These are phyloP conservation scores for Daldinia decipiens DNA, from an alignment of 495 filamentous ascomycete genomes.

Conservation along the genomic window DNA sequence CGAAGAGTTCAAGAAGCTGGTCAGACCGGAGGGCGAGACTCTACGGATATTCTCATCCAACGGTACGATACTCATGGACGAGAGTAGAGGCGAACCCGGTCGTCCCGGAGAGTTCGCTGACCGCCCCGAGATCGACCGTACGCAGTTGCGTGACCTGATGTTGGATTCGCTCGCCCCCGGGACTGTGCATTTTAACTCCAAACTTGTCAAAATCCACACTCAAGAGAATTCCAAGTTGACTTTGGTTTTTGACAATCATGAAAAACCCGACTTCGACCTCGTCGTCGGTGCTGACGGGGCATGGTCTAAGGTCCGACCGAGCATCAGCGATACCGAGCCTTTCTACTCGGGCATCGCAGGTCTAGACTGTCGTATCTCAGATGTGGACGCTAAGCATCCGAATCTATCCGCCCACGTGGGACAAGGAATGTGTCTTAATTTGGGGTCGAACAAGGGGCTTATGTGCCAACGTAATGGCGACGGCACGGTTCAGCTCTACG, in stretches of 20 bases:
- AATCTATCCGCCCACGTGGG: not conserved
- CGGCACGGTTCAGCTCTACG: slow-evolving; percentile 1
- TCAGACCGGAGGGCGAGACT: not conserved
- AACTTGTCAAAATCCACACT: not conserved
- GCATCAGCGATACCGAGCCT: slow-evolving; percentile 1
- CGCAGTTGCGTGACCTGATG: not conserved
- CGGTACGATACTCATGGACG: not conserved
- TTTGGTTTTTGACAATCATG: not conserved
- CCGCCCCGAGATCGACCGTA: not conserved
- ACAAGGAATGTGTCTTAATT: slow-evolving; percentile 5
- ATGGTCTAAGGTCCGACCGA: not conserved
- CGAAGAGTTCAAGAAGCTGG: not conserved
- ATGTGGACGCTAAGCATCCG: not conserved
- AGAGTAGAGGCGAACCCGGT: slow-evolving; percentile 1
- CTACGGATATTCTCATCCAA: not conserved
- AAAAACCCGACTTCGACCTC: not conserved
- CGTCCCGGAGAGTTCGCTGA: slow-evolving; percentile 1
- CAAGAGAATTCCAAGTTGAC: not conserved
- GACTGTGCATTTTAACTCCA: not conserved
- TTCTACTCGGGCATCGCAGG: slow-evolving; percentile 3
- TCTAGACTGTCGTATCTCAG: not conserved
- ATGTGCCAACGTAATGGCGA: not conserved
- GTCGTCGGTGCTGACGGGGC: slow-evolving; percentile 1
- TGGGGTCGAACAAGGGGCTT: not conserved
- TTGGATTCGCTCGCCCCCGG: not conserved